Evolutionary conservation across 495 filamentous ascomycete genomes (phyloP), one percentile per base, ranked within the genome.

Genomic region (Podospora tetraspora): DNA sequence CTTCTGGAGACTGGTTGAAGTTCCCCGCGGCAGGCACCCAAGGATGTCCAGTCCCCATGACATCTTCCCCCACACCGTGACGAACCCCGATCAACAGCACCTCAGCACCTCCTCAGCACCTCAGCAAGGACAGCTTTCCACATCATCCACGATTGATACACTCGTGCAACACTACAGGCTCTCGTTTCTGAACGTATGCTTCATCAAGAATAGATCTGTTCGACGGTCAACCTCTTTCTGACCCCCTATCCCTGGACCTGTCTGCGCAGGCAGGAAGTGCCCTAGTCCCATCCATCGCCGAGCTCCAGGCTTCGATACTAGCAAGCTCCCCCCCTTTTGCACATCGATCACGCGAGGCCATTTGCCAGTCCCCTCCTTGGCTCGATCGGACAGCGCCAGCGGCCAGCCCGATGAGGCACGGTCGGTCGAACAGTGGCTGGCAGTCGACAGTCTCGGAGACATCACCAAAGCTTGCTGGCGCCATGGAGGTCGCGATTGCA

Each of bases 401-500:
- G 43, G 43, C 24, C 24, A 29, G 24, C 43, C 43, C 56, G 27
- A 78, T 76, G 74, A 74, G 43, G 13, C 64, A 68, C 10, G 57
- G 68, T 29, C 64, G 74, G 56, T 61, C 70, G 29, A 72, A 71
- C 69, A 69, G 60, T 61, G 68, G 66, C 67, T 78, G 76, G 76
- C 76, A 78, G 59, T 70, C 72, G 19, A 68, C 73, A 59, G 69
- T 72, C 32, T 70, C 74, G 19, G 34, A 64, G 21, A 75, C 73
- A 29, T 75, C 74, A 10, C 74, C 75, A 16, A 73, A 75, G 69
- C 61, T 77, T 25, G 72, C 62, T 25, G 71, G 61, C 67, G 75
- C 73, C 37, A 81, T 83, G 81, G 81, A 82, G 62, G 76, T 76
- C 25, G 80, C 82, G 13, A 78, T 79, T 43, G 79, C 77, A 11